Percentiles rank a stretch among this genome's conserved stretches.
phyloP scores from a whole-genome alignment of 257 asterid genomes.

The Solanum sejunctum region DNA sequence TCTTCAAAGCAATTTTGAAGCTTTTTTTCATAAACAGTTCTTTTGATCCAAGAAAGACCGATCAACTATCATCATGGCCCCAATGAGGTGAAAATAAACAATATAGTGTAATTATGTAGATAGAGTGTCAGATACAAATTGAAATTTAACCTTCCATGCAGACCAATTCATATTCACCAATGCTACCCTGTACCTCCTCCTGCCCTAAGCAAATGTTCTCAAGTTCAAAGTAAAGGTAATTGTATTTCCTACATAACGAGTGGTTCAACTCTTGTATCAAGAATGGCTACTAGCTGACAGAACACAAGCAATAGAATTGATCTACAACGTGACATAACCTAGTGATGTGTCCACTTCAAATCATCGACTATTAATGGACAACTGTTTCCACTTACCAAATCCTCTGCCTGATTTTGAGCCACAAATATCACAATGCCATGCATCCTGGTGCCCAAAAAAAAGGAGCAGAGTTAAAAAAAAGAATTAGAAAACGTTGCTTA shows the following conservation, averaged over 20 bases:
- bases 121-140: background rate
- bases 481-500: slow-evolving; percentile 2
- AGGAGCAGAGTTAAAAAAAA: background rate
- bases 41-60: background rate
- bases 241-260: background rate
- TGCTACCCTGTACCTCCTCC: background rate
- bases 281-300: background rate
- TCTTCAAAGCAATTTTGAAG: background rate
- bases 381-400: slow-evolving; percentile 54
- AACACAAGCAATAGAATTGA: background rate
- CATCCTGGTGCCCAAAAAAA: slow-evolving; percentile 41
- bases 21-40: background rate
- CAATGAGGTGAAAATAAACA: background rate
- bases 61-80: background rate
- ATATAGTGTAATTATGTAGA: background rate
- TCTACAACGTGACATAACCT: background rate
- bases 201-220: background rate
- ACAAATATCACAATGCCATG: slow-evolving; percentile 97
- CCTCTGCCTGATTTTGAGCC: slow-evolving; percentile 98
- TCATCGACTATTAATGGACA: background rate
- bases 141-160: background rate
- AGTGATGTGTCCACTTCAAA: background rate
- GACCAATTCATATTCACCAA: background rate
- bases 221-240: background rate
- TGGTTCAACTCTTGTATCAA: background rate